Evolutionary conservation across 2,329 filamentous ascomycete species (phyloP), one percentile per base, ranked within the genome.

Genomic region (Neofusicoccum ribis): DNA sequence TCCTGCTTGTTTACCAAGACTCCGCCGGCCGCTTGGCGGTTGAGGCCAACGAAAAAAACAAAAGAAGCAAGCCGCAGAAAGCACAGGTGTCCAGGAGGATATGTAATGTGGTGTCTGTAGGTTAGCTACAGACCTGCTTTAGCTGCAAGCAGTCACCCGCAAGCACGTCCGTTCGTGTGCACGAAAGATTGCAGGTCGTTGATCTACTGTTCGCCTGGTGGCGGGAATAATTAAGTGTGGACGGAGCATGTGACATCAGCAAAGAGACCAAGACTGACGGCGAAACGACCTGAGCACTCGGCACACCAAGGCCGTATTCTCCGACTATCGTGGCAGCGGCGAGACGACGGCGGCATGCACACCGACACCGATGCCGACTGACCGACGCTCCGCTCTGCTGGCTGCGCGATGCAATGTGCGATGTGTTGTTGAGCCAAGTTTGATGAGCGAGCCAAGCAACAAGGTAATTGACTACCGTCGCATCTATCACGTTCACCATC

Each of bases 261-360:
- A 9, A 49, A 9, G 46, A 11, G 46, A 49, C 46, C 27, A 31
- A 31, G 27, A 31, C 27, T 31, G 27, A 31, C 27, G 27, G 27
- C 27, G 27, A 31, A 31, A 31, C 27, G 27, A 31, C 27, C 27
- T 31, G 27, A 31, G 27, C 27, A n/a, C 52, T 56, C 52, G 37
- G 20, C 52, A 56, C 15, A 56, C 54, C 54, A 59, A 59, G 54
- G 14, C 54, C 23, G 39, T n/a, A 3, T 59, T 59, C 15, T 14
- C 23, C 54, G 54, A 46, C 12, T n/a, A 44, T 11, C 4, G 43
- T 43, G 14, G 7, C 27, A 31, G 27, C 27, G 27, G 27, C 27
- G 27, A 31, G 27, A 31, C 27, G 27, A 31, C 27, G 27, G 27
- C 27, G 27, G 27, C 27, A 31, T 31, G 27, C 6, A 31, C 27